A percentile compares a stretch with the other conserved stretches of the same genome.
Conservation (phyloP, 2,329 filamentous ascomycete genomes). For the Escovopsis sp. region DNA sequence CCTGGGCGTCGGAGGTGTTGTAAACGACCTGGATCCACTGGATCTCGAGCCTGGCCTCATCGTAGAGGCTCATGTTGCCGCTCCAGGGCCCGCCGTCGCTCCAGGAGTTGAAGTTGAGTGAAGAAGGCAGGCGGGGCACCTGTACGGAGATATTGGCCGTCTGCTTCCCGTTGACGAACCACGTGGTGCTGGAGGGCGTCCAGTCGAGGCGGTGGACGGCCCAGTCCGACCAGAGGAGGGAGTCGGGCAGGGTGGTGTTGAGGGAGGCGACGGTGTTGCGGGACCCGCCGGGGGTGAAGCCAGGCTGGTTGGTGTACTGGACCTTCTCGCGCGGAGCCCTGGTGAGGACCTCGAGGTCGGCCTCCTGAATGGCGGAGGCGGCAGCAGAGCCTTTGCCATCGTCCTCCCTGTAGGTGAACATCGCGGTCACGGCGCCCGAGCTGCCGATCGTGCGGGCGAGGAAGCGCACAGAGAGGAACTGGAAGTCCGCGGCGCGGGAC, state of each 20-base stretch:
- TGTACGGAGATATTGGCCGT: conserved; percentile 38
- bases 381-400: too few species aligned
- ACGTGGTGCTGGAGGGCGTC: conserved; percentile 35
- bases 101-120: conserved; percentile 45
- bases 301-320: conserved; percentile 47
- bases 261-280: conserved; percentile 30
- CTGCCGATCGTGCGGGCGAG: conserved; percentile 32
- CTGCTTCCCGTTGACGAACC: conserved; percentile 38
- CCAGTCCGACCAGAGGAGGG: conserved; percentile 36
- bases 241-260: conserved; percentile 30
- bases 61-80: conserved; percentile 38
- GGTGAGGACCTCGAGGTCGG: conserved; percentile 38
- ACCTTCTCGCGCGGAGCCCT: conserved; percentile 26
- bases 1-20: conserved; percentile 22
- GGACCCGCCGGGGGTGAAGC: conserved; percentile 28
- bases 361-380: conserved; percentile 27
- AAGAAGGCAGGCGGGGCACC: conserved; percentile 34
- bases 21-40: conserved; percentile 49
- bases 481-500: conserved; percentile 15
- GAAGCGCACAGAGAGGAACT: conserved; percentile 28
- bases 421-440: conserved; percentile 33
- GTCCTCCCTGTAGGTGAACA: conserved; percentile 34
- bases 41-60: conserved; percentile 39
- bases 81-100: conserved; percentile 44
- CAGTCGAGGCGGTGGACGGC: conserved; percentile 45